Base-by-base conservation (phyloP, 2,329 filamentous ascomycete species). In the Pestalotiopsis sp. region DNA sequence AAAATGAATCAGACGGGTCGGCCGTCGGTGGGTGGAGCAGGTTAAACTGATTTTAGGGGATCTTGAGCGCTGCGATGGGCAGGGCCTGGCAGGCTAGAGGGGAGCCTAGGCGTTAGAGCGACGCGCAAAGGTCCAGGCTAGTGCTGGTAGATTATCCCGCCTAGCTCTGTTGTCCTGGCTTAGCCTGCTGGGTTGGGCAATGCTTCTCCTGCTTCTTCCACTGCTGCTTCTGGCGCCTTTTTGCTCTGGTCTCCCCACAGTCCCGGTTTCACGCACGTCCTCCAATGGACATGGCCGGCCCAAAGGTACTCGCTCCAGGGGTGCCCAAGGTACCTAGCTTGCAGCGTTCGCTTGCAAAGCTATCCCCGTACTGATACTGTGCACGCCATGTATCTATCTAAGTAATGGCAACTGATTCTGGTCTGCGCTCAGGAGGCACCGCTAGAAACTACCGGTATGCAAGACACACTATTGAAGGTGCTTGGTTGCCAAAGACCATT, bases 191-290 rank as follows among this genome's bases (percentile, higher is more conserved):
- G 45, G 45, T 52, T 52, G 17, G 20, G 45, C 17, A 20, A 52
- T 59, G 57, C 57, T 59, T 59, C 57, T 27, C 23, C 27, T 59
- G 23, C 23, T 59, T 36, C 57, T 36, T 27, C 59, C 25, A 20
- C 25, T 36, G n/a, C 36, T 36, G 12, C 59, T 39, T n/a, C 14
- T 36, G n/a, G 25, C 31, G 59, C 27, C 12, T 36, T 60, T 23
- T 20, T 20, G 25, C 13, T 62, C 13, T 39, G 27, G 23, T 62
- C 38, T 62, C 59, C 59, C 59, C 59, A 62, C 59, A 62, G 31
- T 62, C 59, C 59, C 59, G 59, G 59, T 62, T 62, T 62, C 59
- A 62, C 59, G 27, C 36, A 20, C 59, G 27, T 39, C 59, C 59
- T 39, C 31, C 31, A 62, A 62, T 62, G 7, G 7, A 36, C 7